Evolutionary conservation across 495 filamentous ascomycete genomes (phyloP).

Genomic region (Penicillium cinerascens): DNA sequence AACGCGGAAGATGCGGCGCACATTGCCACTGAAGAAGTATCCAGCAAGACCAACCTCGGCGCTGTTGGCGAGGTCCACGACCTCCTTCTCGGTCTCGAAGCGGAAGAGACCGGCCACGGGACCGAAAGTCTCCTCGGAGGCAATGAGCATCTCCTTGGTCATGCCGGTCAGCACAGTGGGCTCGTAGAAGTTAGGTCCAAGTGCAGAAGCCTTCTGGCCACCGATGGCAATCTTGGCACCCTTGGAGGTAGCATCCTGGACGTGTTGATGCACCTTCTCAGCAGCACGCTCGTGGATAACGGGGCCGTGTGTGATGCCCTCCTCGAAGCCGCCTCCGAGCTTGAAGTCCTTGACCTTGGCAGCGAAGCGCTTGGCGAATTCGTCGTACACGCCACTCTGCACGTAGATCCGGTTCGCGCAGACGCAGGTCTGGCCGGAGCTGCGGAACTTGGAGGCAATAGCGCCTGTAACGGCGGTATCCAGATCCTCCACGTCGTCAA

Average conservation of each 20-base stretch:
- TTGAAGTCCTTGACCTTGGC: conserved; percentile 74
- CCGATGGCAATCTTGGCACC: conserved; percentile 70
- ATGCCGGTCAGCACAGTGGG: conserved; percentile 80
- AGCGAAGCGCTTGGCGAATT: conserved; percentile 66
- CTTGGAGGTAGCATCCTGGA: conserved; percentile 70
- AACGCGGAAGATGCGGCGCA: conserved; percentile 68
- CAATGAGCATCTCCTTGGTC: conserved; percentile 73
- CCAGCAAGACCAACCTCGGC: conserved; percentile 78
- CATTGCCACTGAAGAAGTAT: conserved; percentile 79
- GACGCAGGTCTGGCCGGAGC: conserved; percentile 86
- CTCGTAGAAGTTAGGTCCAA: conserved; percentile 76
- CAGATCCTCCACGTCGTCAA: conserved; percentile 78
- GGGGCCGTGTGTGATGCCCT: conserved; percentile 73
- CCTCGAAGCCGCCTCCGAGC: conserved; percentile 71
- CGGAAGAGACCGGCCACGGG: conserved; percentile 80
- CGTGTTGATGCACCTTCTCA: conserved; percentile 72
- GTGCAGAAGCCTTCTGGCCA: conserved; percentile 60
- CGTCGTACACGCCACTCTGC: conserved; percentile 73
- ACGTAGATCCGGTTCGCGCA: conserved; percentile 86
- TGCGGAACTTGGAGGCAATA: conserved; percentile 77
- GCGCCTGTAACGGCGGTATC: conserved; percentile 73
- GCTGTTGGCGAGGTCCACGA: conserved; percentile 72
- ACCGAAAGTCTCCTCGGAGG: conserved; percentile 83
- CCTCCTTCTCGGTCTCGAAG: conserved; percentile 81
- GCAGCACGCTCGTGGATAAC: conserved; percentile 75